Percentiles rank a stretch among this genome's conserved stretches.
These are phyloP conservation scores for Onygena corvina DNA, from an alignment of 2,329 filamentous ascomycete species.

Conservation along the genomic window DNA sequence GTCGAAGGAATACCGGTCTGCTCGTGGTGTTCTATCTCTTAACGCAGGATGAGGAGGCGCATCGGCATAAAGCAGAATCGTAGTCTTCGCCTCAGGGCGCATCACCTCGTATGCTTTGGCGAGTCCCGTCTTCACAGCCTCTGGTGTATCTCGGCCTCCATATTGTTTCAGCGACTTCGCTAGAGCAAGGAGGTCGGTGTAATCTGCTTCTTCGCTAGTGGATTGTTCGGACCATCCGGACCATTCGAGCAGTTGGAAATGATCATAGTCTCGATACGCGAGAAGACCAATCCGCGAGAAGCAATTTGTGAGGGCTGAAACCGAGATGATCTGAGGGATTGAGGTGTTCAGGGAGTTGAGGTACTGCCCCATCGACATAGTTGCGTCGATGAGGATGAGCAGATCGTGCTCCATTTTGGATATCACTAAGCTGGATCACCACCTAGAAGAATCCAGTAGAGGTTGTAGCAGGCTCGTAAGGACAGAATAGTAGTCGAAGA, in stretches of 20 bases:
- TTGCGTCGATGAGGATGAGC: conserved; percentile 3
- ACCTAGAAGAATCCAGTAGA: too few relatives aligned
- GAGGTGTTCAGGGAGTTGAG: conserved; percentile 35
- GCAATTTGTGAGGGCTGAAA: conserved; percentile 39
- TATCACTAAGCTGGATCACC: too few relatives aligned
- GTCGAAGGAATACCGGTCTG: background rate
- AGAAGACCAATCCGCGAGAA: conserved; percentile 42
- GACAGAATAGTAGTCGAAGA: too few relatives aligned
- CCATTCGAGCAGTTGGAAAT: conserved; percentile 33
- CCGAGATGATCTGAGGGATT: conserved; percentile 41
- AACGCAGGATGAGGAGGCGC: conserved; percentile 36
- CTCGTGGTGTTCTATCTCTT: conserved; percentile 20
- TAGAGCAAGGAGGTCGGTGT: conserved; percentile 29
- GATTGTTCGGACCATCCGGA: conserved; percentile 37
- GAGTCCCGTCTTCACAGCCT: conserved; percentile 41
- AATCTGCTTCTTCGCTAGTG: conserved; percentile 12
- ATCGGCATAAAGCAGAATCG: conserved; percentile 41
- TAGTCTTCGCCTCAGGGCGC: conserved; percentile 38
- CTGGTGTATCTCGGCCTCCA: conserved; percentile 36
- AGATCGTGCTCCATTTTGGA: conserved; percentile 7
- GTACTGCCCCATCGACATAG: conserved; percentile 20
- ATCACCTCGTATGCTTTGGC: conserved; percentile 38
- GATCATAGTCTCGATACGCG: conserved; percentile 41
- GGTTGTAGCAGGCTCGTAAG: too few relatives aligned
- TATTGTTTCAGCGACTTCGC: conserved; percentile 24